Conservation (phyloP, 352 stramenopile genomes). For the Phytophthora idaei region DNA sequence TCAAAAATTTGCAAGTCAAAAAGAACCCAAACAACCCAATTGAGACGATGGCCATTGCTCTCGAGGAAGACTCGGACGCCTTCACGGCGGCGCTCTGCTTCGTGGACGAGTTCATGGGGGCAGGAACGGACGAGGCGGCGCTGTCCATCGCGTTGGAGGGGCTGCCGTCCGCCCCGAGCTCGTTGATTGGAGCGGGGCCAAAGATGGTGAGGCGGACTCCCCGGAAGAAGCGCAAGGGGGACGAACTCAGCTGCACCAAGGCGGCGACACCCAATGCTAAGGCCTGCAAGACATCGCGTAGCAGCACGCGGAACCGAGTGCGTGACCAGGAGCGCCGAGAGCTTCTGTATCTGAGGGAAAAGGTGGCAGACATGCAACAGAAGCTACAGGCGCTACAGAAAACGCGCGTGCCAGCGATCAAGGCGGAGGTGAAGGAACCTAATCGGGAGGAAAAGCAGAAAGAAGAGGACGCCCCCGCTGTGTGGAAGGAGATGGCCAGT, state of each 20-base stretch:
- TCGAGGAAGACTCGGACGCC: constrained; percentile 40
- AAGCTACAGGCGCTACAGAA: constrained; percentile 46
- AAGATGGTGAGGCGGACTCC: constrained; percentile 7
- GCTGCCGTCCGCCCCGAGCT: constrained; percentile 7
- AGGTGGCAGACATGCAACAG: constrained; percentile 51
- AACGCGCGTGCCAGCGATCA: constrained; percentile 6
- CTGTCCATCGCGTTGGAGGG: constrained; percentile 28
- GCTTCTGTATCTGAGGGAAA: constrained; percentile 49
- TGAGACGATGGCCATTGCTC: constrained; percentile 28
- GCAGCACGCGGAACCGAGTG: constrained; percentile 45
- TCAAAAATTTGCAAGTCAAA: constrained; percentile 6
- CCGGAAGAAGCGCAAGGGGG: constrained; percentile 27
- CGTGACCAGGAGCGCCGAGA: constrained; percentile 49
- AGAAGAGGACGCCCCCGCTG: constrained; percentile 20
- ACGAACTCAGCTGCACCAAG: constrained; percentile 14
- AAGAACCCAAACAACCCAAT: constrained; percentile 2
- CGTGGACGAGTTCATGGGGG: constrained; percentile 39
- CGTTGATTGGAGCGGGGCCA: neutral
- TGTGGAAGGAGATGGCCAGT: constrained; percentile 56
- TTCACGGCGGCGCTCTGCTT: constrained; percentile 48
- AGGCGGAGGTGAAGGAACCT: neutral
- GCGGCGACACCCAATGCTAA: constrained; percentile 14
- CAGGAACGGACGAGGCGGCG: constrained; percentile 20
- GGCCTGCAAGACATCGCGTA: constrained; percentile 34
- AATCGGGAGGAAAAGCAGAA: neutral